Evolutionary conservation across 2,329 filamentous ascomycete species (phyloP).

Genomic region (Macrophomina tecta): DNA sequence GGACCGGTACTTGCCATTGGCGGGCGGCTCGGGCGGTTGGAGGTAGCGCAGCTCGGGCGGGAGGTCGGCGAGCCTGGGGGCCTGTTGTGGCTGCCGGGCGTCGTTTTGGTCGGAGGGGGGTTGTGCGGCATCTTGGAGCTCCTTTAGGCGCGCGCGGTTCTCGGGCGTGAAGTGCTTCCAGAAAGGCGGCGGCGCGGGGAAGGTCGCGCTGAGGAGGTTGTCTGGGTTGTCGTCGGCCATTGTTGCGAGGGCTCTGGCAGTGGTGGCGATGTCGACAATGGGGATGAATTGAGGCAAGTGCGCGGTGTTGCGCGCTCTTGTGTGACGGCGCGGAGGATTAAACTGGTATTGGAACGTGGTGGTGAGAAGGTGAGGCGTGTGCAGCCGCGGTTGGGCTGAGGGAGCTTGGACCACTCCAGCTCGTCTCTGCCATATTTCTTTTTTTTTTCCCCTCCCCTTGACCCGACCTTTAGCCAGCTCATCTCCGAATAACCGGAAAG

Average conservation of each 20-base stretch:
- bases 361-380: not conserved
- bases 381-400: not conserved
- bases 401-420: conserved; percentile 24
- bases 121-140: conserved; percentile 49
- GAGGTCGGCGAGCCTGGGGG: conserved; percentile 49
- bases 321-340: not conserved
- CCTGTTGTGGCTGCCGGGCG: conserved; percentile 19
- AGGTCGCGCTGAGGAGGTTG: conserved; percentile 63
- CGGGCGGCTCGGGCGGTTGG: conserved; percentile 79
- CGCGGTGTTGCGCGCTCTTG: not conserved
- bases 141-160: conserved; percentile 67
- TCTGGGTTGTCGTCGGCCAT: conserved; percentile 67
- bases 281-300: not conserved
- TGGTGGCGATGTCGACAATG: not conserved
- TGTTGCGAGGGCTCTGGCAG: not conserved
- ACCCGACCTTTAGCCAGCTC: not conserved
- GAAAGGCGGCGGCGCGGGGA: conserved; percentile 87
- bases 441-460: not conserved
- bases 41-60: conserved; percentile 77
- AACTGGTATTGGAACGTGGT: not conserved
- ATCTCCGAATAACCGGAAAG: conserved; percentile 7
- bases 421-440: not conserved
- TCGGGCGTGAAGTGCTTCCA: conserved; percentile 85
- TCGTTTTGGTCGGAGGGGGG: conserved; percentile 36
- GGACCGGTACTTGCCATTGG: conserved; percentile 71